Evolutionary conservation across 176 grass and related monocot genomes (phyloP), one percentile per base, ranked within the genome.

Genomic region (Zea mays): DNA sequence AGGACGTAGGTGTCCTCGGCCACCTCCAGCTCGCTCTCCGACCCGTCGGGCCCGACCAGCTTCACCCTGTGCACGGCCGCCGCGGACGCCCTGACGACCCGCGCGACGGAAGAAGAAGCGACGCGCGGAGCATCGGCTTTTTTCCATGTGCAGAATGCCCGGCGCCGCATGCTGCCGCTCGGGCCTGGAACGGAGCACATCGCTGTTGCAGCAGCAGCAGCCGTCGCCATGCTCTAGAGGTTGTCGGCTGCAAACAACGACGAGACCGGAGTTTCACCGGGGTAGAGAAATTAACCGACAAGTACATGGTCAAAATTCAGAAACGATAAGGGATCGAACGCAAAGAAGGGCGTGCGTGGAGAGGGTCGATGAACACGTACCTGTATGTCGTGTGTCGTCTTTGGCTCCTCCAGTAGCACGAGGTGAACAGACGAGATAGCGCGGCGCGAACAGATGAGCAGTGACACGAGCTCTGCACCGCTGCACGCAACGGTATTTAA

Each of bases 1-100:
- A 97, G 73, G 69, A 97, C 87, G 79, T 97, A 97, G 1, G 81
- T 69, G 78, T 93, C 93, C 36, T 93, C 88, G 21, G 69, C 11
- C n/a, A 87, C 90, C 42, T 97, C 88, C 34, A 97, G 63, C 65
- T 97, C 93, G 27, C 54, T 65, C 86, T 91, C 86, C 45, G 36
- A 37, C 27, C 86, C 90, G 35, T 93, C 81, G 0, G 93, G 93
- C 0, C 49, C 59, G 0, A 97, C 8, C 43, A 97, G 80, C 85
- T 97, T 97, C 71, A 97, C 89, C 72, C 76, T 93, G 86, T 97
- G 84, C 8, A 68, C 65, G 2, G 90, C 84, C 10, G 87, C 36
- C 67, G 60, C 73, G 85, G 81, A 86, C 74, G 73, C 20, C 1
- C 6, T 6, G 58, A 60, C 54, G 5, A 33, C 34, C 16, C 54